A percentile compares a stretch with the other conserved stretches of the same genome.
Evolutionary conservation across 2,329 filamentous ascomycete genomes (phyloP).

Genomic region (Shiraia bambusicola): DNA sequence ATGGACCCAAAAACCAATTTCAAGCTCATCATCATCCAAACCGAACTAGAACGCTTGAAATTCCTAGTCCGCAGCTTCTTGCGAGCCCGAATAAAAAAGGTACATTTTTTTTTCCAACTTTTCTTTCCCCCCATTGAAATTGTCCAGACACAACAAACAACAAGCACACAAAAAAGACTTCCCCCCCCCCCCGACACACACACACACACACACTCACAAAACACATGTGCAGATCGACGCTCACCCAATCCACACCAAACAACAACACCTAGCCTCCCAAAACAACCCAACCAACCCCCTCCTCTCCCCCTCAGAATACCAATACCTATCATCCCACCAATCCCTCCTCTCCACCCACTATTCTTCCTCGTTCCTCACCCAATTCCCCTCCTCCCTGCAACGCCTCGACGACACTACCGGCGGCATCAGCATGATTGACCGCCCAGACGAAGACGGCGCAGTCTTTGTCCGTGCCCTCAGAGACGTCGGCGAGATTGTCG

Average conservation of each 20-base stretch:
- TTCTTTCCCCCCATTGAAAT: no score
- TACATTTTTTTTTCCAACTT: slow-evolving; percentile 37
- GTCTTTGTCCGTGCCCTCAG: slow-evolving; percentile 78
- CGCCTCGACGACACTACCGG: slow-evolving; percentile 88
- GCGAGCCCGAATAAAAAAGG: slow-evolving; percentile 84
- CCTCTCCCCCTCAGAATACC: slow-evolving; percentile 75
- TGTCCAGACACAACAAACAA: no score
- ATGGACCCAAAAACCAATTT: slow-evolving; percentile 93
- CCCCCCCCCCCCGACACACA: no score
- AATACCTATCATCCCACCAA: slow-evolving; percentile 84
- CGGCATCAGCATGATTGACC: slow-evolving; percentile 88
- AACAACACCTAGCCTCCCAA: slow-evolving; percentile 46
- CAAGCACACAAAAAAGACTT: no score
- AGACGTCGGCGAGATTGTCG: slow-evolving; percentile 57
- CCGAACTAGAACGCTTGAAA: slow-evolving; percentile 91
- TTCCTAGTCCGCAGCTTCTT: slow-evolving; percentile 84
- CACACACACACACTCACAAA: no score
- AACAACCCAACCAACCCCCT: slow-evolving; percentile 49
- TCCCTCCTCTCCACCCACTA: slow-evolving; percentile 83
- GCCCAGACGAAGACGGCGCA: slow-evolving; percentile 76
- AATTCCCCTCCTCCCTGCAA: slow-evolving; percentile 77
- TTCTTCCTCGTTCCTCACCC: slow-evolving; percentile 75
- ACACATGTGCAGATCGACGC: slow-evolving; percentile 65
- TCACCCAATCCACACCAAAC: slow-evolving; percentile 73
- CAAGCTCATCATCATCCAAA: slow-evolving; percentile 90